These are phyloP conservation scores for Sisymbrium altissimum DNA, from an alignment of 345 rosid species.

Conservation along the genomic window DNA sequence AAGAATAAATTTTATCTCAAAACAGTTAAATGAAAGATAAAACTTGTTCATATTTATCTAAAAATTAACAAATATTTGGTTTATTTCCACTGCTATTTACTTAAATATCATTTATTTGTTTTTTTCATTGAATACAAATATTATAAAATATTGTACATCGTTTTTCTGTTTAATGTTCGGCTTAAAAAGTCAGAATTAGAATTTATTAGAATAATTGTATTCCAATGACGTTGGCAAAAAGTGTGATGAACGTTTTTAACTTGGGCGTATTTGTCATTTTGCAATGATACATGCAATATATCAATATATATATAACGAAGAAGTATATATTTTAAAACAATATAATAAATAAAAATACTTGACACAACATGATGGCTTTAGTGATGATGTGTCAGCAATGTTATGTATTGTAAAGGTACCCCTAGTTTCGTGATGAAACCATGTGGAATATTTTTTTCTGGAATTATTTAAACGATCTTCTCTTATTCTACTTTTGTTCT, in stretches of 20 bases:
- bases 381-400: conserved; percentile 11
- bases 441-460: conserved; percentile 10
- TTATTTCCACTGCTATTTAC: neutral
- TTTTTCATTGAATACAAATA: neutral
- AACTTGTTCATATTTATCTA: neutral
- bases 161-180: neutral
- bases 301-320: neutral
- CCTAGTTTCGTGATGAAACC: conserved; percentile 20
- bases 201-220: neutral
- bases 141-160: neutral
- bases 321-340: neutral
- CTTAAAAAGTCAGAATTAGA: neutral
- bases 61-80: neutral
- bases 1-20: neutral
- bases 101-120: neutral
- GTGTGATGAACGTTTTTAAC: neutral
- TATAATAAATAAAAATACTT: neutral
- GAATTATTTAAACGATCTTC: neutral
- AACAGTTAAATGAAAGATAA: neutral
- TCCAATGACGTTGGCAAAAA: neutral
- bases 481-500: conserved; percentile 9
- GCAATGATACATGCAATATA: neutral
- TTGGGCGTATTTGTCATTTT: neutral
- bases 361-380: neutral
- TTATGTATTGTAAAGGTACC: conserved; percentile 3